Base-by-base conservation (phyloP, 163 green algal species). In the Chlorella variabilis region DNA sequence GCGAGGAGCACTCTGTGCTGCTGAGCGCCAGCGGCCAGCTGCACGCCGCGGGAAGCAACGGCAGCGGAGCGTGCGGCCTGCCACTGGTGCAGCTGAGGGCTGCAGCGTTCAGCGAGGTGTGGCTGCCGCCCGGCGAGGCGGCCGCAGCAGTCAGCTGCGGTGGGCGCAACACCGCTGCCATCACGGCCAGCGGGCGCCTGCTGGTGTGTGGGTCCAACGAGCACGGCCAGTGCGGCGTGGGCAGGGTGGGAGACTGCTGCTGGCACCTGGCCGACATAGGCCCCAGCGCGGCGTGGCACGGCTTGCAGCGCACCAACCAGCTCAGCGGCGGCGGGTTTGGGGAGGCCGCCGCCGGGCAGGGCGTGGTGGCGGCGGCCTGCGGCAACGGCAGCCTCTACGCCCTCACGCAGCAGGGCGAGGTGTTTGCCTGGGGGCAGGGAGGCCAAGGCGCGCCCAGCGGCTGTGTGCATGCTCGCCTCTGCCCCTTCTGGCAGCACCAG, bases 391-490 rank as follows among this genome's bases (percentile, higher is more conserved):
- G 33, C 33, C 17, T 68, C 25, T 88, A 83, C 45, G 83, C 66
- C 11, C n/a, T 80, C 2, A 88, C 83, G 9, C 34, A 58, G 21
- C 42, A 48, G 11, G 83, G 79, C 1, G 83, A 88, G 36, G 34
- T 85, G 58, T 88, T 75, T 66, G 59, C 56, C 13, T 87, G 77
- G 78, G 83, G 83, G 0, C 68, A 73, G 41, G 83, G 83, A 41
- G 49, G 71, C 25, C 83, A 87, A 61, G 83, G 83, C 49, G 59
- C 67, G 77, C 75, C 82, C 1, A 42, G 75, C 5, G 33, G 25
- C 41, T 33, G 4, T 36, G 38, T 71, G 17, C 25, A 51, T n/a
- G n/a, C n/a, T n/a, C n/a, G n/a, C n/a, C n/a, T n/a, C n/a, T n/a
- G n/a, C n/a, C n/a, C n/a, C n/a, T n/a, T n/a, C n/a, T n/a, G n/a